Percentiles rank a stretch among this genome's conserved stretches.
Conservation (phyloP, 1,284 basidiomycete species). For the Papiliotrema terrestris region DNA sequence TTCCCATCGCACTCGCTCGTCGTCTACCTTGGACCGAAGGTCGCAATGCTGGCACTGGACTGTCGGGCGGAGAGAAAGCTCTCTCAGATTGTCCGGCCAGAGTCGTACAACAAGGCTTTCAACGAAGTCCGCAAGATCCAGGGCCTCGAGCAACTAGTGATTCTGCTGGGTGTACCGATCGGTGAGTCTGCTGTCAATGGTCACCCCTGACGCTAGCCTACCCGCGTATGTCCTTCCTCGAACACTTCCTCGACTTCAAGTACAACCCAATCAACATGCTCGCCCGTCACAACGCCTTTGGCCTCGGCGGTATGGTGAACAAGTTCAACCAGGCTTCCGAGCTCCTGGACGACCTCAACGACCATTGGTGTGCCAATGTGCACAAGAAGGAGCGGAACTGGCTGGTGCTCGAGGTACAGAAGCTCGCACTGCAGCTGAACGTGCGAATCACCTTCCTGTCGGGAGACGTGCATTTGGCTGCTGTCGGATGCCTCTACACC, state of each 20-base stretch:
- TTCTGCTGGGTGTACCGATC: conserved; percentile 64
- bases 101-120: conserved; percentile 72
- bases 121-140: conserved; percentile 51
- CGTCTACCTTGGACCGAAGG: conserved; percentile 55
- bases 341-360: conserved; percentile 86
- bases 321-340: conserved; percentile 87
- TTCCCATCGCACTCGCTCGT: conserved; percentile 78
- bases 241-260: conserved; percentile 65
- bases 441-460: conserved; percentile 78
- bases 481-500: conserved; percentile 74
- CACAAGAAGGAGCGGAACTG: conserved; percentile 92
- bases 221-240: conserved; percentile 85
- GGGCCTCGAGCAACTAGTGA: conserved; percentile 65
- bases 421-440: conserved; percentile 59
- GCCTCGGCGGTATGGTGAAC: conserved; percentile 76
- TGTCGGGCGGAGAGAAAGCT: conserved; percentile 85
- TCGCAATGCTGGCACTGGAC: conserved; percentile 72
- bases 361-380: conserved; percentile 78
- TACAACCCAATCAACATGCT: conserved; percentile 75
- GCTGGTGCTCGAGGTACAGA: conserved; percentile 75
- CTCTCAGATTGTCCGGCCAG: conserved; percentile 68
- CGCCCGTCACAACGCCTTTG: conserved; percentile 55
- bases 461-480: conserved; percentile 87
- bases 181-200: conserved; percentile 10
- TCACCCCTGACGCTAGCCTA: conserved; percentile 56